Base-by-base conservation (phyloP, 352 stramenopile genomes). In the Elongisporangium undulatum region DNA sequence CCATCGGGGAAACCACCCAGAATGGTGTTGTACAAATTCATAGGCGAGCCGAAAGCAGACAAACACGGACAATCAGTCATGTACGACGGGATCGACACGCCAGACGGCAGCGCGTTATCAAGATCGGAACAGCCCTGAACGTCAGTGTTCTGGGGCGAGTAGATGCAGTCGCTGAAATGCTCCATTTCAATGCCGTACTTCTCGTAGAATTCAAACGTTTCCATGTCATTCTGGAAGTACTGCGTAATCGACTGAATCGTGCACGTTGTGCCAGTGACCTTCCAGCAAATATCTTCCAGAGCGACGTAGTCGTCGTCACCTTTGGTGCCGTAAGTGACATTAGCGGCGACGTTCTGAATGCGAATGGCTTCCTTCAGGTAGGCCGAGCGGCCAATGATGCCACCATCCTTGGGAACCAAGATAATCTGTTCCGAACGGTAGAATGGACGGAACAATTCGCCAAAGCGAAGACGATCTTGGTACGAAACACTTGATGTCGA, bases 391-490 rank as follows among this genome's bases (percentile, higher is more conserved):
- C 71, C 77, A 41, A 88, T 82, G 56, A 60, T 71, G 2, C 78
- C 78, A 20, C 79, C 80, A 22, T 88, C 79, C 61, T 87, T 89
- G 1, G 75, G 75, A 22, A 82, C 80, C 52, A 90, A 29, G 50
- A 90, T 85, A 23, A 88, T 49, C 53, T 90, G 79, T 55, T 85
- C 74, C n/a, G 81, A 73, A n/a, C 81, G 77, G 66, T 89, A 90
- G 64, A 90, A 90, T 2, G 81, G 81, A 57, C 77, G 81, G 53
- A 90, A 90, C 9, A 87, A 66, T 3, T 87, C 57, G 19, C 72
- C 79, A 51, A 84, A 89, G 54, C 79, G 74, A 55, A 86, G 68
- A 17, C 67, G 67, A 51, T 89, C 67, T 49, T 84, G 72, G 63
- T 78, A 87, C 8, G 79, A 70, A 7, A 62, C 71, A 64, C 77